Evolutionary conservation across 2,329 filamentous ascomycete species (phyloP).

Genomic region (Didymellaceae sp.): DNA sequence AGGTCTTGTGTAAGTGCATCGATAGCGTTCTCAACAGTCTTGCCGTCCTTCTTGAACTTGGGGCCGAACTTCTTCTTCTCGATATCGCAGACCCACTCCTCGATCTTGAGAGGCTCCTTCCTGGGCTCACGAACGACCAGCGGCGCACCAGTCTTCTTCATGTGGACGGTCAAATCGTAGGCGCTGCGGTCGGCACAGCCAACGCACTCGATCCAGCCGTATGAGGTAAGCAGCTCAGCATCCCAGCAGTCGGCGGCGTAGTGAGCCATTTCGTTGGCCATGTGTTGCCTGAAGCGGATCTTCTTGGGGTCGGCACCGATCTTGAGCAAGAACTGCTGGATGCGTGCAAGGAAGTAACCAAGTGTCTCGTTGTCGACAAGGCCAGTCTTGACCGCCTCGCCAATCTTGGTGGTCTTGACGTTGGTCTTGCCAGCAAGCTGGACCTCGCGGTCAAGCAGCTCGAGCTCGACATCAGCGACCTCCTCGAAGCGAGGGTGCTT

Average conservation of each 20-base stretch:
- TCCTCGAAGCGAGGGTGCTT: constrained; percentile 89
- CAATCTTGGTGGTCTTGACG: constrained; percentile 75
- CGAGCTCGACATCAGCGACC: constrained; percentile 81
- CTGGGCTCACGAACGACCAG: constrained; percentile 84
- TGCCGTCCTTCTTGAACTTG: constrained; percentile 88
- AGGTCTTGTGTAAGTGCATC: constrained; percentile 78
- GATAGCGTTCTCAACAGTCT: constrained; percentile 80
- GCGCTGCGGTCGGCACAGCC: constrained; percentile 95
- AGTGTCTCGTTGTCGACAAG: constrained; percentile 97
- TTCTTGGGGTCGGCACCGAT: constrained; percentile 88
- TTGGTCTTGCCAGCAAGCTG: constrained; percentile 87
- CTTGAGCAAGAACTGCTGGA: constrained; percentile 86
- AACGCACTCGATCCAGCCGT: constrained; percentile 98
- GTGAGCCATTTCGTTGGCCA: constrained; percentile 89
- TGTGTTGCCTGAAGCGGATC: constrained; percentile 96
- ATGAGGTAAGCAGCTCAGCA: constrained; percentile 87
- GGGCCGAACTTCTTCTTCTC: constrained; percentile 97
- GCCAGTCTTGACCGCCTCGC: constrained; percentile 80
- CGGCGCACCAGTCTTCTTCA: constrained; percentile 87
- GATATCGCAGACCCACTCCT: constrained; percentile 87
- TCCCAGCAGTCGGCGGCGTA: constrained; percentile 99
- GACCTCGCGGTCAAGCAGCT: constrained; percentile 81
- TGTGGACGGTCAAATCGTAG: constrained; percentile 91
- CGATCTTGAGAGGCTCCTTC: constrained; percentile 76
- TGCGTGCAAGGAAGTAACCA: constrained; percentile 94